Evolutionary conservation across 2,329 filamentous ascomycete species (phyloP).

Genomic region (Ilyonectria destructans): DNA sequence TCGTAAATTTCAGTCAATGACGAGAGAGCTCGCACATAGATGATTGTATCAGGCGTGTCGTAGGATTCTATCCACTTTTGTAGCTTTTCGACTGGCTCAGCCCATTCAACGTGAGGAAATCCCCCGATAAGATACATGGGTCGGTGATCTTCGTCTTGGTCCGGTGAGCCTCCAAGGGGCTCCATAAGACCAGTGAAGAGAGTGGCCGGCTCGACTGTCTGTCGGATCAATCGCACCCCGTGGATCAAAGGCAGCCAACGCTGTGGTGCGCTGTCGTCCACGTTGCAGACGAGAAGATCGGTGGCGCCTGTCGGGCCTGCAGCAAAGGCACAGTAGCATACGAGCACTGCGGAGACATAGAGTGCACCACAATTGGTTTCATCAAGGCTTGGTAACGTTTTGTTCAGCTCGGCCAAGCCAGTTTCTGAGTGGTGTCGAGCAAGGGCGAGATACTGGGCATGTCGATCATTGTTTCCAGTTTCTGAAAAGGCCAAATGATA

Average conservation of each 20-base stretch:
- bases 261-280: conserved; percentile 42
- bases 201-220: conserved; percentile 48
- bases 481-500: conserved; percentile 48
- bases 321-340: conserved; percentile 52
- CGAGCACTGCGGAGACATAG: conserved; percentile 49
- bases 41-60: conserved; percentile 45
- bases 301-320: conserved; percentile 49
- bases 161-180: conserved; percentile 39
- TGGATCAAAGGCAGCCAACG: conserved; percentile 49
- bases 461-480: conserved; percentile 39
- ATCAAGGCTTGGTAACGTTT: conserved; percentile 44
- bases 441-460: conserved; percentile 38
- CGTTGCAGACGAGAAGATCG: conserved; percentile 50
- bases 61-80: conserved; percentile 45
- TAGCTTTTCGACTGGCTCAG: conserved; percentile 41
- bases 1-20: conserved; percentile 47
- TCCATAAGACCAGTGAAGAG: conserved; percentile 49
- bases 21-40: conserved; percentile 45
- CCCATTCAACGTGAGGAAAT: conserved; percentile 45
- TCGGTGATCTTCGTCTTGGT: conserved; percentile 36
- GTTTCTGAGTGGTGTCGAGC: conserved; percentile 47
- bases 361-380: conserved; percentile 51
- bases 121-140: conserved; percentile 44
- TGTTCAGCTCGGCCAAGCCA: conserved; percentile 49
- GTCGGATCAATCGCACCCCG: conserved; percentile 46